Base-by-base conservation (phyloP, 352 stramenopile species). In the Pythium volutum region DNA sequence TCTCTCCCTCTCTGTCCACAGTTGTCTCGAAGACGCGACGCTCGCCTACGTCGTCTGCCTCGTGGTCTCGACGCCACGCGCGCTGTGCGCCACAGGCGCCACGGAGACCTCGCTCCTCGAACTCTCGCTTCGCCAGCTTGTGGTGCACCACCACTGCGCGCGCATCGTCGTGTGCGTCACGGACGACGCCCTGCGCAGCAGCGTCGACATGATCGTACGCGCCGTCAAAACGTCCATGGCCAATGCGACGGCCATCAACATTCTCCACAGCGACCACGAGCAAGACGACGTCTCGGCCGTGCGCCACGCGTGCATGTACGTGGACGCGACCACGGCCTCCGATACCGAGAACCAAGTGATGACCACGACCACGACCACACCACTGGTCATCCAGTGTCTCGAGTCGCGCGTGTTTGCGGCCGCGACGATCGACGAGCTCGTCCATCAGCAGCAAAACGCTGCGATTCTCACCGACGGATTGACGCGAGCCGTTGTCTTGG, bases 251-350 rank as follows among this genome's bases (percentile, higher is more conserved):
- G 43, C 38, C 3, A 59, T 69, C 31, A 43, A 69, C n/a, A n/a
- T 69, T 18, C 48, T 69, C n/a, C 54, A 64, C 7, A 47, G 62
- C 22, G 47, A 69, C 29, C 25, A 53, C 11, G n/a, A 55, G 42
- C 39, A 53, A 11, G 26, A 55, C 49, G 48, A 59, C n/a, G 39
- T 54, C 22, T 45, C 46, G n/a, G 53, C 62, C 7, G 39, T 69
- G 15, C 62, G 53, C 16, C 47, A 64, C 22, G 62, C 62, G 39
- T 69, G 54, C n/a, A 69, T 64, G 54, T 64, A 69, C 25, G 16
- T 63, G 29, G 61, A 68, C 18, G 62, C 62, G 15, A 55, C 62
- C 10, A 20, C 39, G 16, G 11, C 45, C 5, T 9, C n/a, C 15
- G 31, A 33, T 9, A 29, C 20, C 7, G 49, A 53, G 36, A n/a